Base-by-base conservation (phyloP, 371 early-diverging fungal genomes). In the Mortierella sp. region DNA sequence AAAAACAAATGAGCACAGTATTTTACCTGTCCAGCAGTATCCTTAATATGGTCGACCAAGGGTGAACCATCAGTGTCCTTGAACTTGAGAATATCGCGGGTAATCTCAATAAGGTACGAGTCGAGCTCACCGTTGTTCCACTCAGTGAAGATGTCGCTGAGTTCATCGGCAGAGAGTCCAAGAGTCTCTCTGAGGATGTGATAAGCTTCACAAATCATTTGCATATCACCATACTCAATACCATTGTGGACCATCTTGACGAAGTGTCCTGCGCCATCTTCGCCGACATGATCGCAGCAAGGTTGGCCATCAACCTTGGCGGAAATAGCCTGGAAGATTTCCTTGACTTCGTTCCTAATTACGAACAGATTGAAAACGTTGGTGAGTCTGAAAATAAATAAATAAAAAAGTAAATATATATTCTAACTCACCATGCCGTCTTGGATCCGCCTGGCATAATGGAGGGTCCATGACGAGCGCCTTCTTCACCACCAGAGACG, bases 161-260 rank as follows among this genome's bases (percentile, higher is more conserved):
- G 96, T 86, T 98, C 96, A 70, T 95, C 96, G 82, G 94, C 88
- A 66, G 84, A 70, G 67, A 95, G 82, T 58, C 93, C 94, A 53
- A 97, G 88, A 74, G 92, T 92, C 69, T 94, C 93, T 86, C 93
- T 93, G 88, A 99, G 86, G 82, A 98, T 89, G 70, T 95, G 93
- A 89, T 98, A 99, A 66, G 96, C 95, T 90, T 99, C 99, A 77
- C 94, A 92, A 73, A 99, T 96, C 87, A 99, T 91, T 87, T 98
- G 98, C 99, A 99, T 99, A 86, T 98, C 99, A 71, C 98, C 99
- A 86, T 99, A 99, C 87, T 99, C 99, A 80, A 99, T 99, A 84
- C 99, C 99, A 89, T 99, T 99, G 93, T 99, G 99, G 58, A 99
- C 99, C 97, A 99, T 99, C 92, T 99, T 99, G 84, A 99, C 99